Base-by-base conservation (phyloP, 345 rosid species). In the Eucalyptus grandis region DNA sequence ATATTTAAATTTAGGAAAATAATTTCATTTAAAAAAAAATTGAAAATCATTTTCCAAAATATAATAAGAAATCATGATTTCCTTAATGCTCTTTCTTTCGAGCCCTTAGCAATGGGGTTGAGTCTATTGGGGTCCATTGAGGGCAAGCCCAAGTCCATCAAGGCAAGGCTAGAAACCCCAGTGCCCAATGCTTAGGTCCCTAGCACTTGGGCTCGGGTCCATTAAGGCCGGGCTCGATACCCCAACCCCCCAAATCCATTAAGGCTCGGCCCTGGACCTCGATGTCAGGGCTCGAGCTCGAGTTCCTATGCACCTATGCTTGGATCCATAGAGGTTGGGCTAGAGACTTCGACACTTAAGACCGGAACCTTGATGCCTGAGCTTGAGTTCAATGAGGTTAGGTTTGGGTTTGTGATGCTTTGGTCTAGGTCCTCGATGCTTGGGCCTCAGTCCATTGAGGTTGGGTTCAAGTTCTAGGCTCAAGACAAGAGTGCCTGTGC, bases 321-420 rank as follows among this genome's bases (percentile, higher is more conserved):
- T 56, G 30, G 30, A 56, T 56, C 30, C 62, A 24, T 0, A 1
- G 30, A 24, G 30, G 62, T 26, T 56, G 30, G 62, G 62, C 62
- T 56, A 56, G 62, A 56, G 62, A 24, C 62, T 56, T 56, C 14
- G 1, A 56, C 62, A 56, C 62, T 56, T 22, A 12, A 24, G 62
- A 56, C 0, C 6, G 6, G 30, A 56, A 22, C 62, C 62, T 56
- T 4, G 30, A 56, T 56, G 62, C 14, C 0, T 0, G 0, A 6
- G 62, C 62, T 56, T 3, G 30, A 2, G 62, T 56, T 56, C 30
- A 56, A 0, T 0, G 12, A 22, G 1, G 30, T 56, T 22, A 24
- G 62, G 62, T 56, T 26, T 56, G 62, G 62, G 14, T 56, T 3
- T 10, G 1, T 0, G 6, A 24, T 56, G 62, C 62, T 56, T 22